These are phyloP conservation scores for Lichina pygmaea DNA, from an alignment of 495 filamentous ascomycete species.

Conservation along the genomic window DNA sequence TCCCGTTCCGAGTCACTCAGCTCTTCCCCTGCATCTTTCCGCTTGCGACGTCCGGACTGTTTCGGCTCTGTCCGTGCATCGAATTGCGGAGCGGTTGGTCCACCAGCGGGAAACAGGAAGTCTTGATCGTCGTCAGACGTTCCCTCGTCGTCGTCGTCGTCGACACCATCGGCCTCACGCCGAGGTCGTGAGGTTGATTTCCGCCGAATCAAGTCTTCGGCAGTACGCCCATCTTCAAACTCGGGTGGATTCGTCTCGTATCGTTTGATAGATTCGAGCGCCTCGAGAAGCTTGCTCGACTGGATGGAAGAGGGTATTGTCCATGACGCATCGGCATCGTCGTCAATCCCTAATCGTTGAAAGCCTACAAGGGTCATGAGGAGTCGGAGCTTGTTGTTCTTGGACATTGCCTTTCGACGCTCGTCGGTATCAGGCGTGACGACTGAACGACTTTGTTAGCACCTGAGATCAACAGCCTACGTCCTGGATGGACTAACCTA, in stretches of 20 bases:
- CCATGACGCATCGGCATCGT: constrained; percentile 57
- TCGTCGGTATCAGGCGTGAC: constrained; percentile 43
- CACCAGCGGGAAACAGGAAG: constrained; percentile 43
- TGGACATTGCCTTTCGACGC: constrained; percentile 49
- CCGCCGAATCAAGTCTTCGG: constrained; percentile 49
- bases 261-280: constrained; percentile 34
- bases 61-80: constrained; percentile 25
- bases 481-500: neutral
- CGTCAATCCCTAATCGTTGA: constrained; percentile 34
- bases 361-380: constrained; percentile 56
- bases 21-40: constrained; percentile 17
- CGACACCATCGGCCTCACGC: constrained; percentile 19
- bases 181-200: constrained; percentile 35
- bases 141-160: constrained; percentile 9
- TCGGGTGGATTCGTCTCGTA: constrained; percentile 42
- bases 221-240: constrained; percentile 41
- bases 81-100: constrained; percentile 25
- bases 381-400: constrained; percentile 70
- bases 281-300: constrained; percentile 32
- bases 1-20: constrained; percentile 20
- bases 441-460: constrained; percentile 14
- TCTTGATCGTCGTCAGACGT: constrained; percentile 27
- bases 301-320: constrained; percentile 40
- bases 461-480: constrained; percentile 6
- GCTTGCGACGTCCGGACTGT: constrained; percentile 17